Base-by-base conservation (phyloP, 2,329 filamentous ascomycete genomes). In the Pyrenochaeta sp. region DNA sequence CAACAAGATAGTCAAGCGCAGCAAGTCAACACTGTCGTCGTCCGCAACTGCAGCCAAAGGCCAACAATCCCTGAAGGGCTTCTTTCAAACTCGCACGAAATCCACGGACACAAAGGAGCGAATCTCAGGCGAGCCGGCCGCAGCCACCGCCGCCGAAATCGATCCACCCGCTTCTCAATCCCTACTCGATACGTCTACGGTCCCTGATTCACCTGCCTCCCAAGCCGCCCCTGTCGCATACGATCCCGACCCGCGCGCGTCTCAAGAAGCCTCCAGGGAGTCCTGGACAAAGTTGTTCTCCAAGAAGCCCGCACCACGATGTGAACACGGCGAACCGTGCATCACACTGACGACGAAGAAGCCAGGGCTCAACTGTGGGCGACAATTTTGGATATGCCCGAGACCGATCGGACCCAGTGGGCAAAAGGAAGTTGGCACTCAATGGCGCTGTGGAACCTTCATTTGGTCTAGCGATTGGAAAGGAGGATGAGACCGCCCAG, bases 401-500 rank as follows among this genome's bases (percentile, higher is more conserved):
- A 81, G 87, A 27, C 94, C 94, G 3, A 74, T 97, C 2, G 93
- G 91, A 0, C 91, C 91, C 1, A 89, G 86, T 17, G 94, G 91
- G 0, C 83, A 87, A 57, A 94, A 94, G 67, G 92, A 96, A 71
- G 87, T 78, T 47, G 87, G 86, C 2, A 91, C 90, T 0, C 81
- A 94, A 65, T 96, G 92, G 90, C 83, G 90, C 29, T 97, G 93
- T 69, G 77, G 81, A 2, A 96, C 90, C 0, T 96, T 96, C 60
- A 90, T 85, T 30, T 86, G 83, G 83, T 78, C 75, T 30, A 85
- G 78, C 58, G 83, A 86, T 63, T 85, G 80, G 83, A 83, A 80
- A 63, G 43, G 54, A 19, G 55, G 38, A 17, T 30, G 41, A 50
- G 22, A 22, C 37, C n/a, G n/a, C n/a, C n/a, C 26, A 22, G 19